Evolutionary conservation across 2,329 filamentous ascomycete species (phyloP).

Genomic region (Penicillium polonicum): DNA sequence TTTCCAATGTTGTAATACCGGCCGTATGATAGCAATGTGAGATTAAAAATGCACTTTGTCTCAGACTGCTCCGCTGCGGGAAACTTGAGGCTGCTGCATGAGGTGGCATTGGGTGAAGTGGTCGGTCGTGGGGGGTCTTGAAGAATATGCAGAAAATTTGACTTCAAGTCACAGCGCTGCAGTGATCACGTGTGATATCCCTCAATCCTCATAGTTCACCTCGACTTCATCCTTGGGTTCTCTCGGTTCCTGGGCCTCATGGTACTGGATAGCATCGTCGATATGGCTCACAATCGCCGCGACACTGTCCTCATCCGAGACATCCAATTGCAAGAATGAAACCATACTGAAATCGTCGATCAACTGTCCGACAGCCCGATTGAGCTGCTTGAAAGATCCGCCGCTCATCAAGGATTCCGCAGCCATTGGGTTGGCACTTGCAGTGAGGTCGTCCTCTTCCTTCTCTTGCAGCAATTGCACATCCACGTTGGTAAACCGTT

Average conservation of each 20-base stretch:
- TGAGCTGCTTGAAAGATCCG: slow-evolving; percentile 75
- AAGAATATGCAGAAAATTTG: neutral
- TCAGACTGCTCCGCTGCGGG: neutral
- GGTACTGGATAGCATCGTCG: slow-evolving; percentile 89
- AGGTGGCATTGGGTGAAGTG: neutral
- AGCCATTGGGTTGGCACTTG: slow-evolving; percentile 61
- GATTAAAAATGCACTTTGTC: neutral
- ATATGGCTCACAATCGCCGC: slow-evolving; percentile 83
- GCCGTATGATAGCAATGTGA: neutral
- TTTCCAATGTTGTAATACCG: neutral
- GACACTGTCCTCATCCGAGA: slow-evolving; percentile 88
- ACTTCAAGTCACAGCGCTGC: neutral
- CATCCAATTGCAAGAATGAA: slow-evolving; percentile 86
- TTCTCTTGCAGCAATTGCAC: slow-evolving; percentile 73
- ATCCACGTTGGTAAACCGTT: slow-evolving; percentile 87
- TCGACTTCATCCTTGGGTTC: slow-evolving; percentile 70
- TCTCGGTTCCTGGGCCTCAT: slow-evolving; percentile 87
- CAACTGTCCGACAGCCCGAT: slow-evolving; percentile 81
- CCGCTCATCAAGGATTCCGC: slow-evolving; percentile 74
- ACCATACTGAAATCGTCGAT: slow-evolving; percentile 99
- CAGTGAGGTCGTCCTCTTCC: slow-evolving; percentile 51
- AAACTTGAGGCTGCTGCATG: neutral
- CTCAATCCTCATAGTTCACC: slow-evolving; percentile 49
- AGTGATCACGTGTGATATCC: slow-evolving; percentile 8
- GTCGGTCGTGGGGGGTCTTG: neutral